Evolutionary conservation across 352 stramenopile genomes (phyloP), one percentile per base, ranked within the genome.

Genomic region (Elongisporangium anandrum): DNA sequence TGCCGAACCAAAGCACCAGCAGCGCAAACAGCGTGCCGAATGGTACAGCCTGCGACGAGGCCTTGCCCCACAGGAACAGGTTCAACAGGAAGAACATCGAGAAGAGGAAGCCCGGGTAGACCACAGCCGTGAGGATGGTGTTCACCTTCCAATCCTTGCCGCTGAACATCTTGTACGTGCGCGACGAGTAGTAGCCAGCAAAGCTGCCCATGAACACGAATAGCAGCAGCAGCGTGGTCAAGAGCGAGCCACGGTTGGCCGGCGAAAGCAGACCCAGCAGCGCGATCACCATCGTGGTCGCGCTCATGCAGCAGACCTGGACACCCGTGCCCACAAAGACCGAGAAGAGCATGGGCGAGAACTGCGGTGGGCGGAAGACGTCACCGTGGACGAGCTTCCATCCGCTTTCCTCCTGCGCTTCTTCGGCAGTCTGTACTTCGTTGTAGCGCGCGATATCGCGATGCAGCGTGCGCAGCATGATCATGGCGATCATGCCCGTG

Each of bases 391-490:
- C 92, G 19, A 99, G 84, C 73, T 99, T 99, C 96, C 96, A 99
- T 3, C 96, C 96, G 47, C 79, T 97, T 70, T 99, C 96, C 68
- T 99, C 96, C 61, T 97, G 88, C 0, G 94, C 91, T 59, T 99
- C 96, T 57, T 98, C 94, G 1, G 90, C 88, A 16, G 92, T 96
- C 69, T 97, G 87, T 50, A 97, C 83, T 66, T 98, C 95, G 65
- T 99, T 99, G 79, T 99, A 99, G 41, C 86, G 83, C 54, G 86
- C 81, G 65, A 99, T 99, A 80, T 99, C 97, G 60, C 95, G 96
- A 63, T 98, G 92, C n/a, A 99, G 87, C 38, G 97, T 99, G 50
- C 97, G 94, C 54, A 99, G 81, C 92, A 99, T 98, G 77, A 99
- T 99, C 80, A 99, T 99, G 23, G 94, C 97, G 50, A 99, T 98